These are phyloP conservation scores for Pseudonitzschia pungens DNA, from an alignment of 108 stramenopile species.

Conservation along the genomic window DNA sequence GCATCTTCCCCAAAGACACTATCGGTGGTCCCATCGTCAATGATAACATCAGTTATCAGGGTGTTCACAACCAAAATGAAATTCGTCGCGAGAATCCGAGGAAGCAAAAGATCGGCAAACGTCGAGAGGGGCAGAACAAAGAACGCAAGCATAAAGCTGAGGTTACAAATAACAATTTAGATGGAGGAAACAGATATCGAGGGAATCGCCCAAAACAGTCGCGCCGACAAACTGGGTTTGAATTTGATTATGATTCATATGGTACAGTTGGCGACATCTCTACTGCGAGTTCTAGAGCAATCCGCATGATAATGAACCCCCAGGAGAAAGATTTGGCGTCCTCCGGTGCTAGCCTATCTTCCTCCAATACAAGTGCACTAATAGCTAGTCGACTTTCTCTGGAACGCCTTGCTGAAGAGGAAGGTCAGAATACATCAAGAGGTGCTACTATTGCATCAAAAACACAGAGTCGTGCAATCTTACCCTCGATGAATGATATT, in stretches of 20 bases:
- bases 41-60: not conserved
- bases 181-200: not conserved
- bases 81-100: not conserved
- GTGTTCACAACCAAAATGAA: not conserved
- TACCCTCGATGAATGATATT: slow-evolving; percentile 30
- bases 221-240: not conserved
- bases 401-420: not conserved
- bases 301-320: slow-evolving; percentile 33
- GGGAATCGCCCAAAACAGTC: not conserved
- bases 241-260: not conserved
- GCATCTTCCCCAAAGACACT: not conserved
- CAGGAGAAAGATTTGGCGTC: slow-evolving; percentile 7
- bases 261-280: slow-evolving; percentile 1
- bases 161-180: not conserved
- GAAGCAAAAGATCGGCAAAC: not conserved
- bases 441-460: not conserved
- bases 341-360: slow-evolving; percentile 7
- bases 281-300: slow-evolving; percentile 29
- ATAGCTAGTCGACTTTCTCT: slow-evolving; percentile 23
- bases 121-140: not conserved
- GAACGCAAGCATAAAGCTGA: not conserved
- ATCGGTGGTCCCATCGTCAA: not conserved
- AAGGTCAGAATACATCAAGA: not conserved
- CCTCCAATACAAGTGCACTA: slow-evolving; percentile 19
- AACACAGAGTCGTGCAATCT: slow-evolving; percentile 16